Evolutionary conservation across 495 filamentous ascomycete species (phyloP), one percentile per base, ranked within the genome.

Genomic region (Venustampulla echinocandica): DNA sequence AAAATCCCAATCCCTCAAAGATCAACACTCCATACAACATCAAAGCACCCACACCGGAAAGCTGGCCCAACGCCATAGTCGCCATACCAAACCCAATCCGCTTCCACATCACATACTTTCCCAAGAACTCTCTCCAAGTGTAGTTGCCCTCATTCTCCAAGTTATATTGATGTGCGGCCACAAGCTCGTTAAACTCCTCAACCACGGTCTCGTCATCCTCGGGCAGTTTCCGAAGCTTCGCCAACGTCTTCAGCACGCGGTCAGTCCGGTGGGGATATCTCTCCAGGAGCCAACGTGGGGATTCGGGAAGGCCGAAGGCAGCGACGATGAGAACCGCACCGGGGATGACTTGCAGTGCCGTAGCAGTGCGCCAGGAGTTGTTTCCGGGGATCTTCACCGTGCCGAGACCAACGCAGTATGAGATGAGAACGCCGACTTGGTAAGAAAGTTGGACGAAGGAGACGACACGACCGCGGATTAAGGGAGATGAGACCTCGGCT

Each of bases 351-450:
- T 68, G 63, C 25, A 68, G 51, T 1, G 63, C 34, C 23, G 64
- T 65, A 2, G 61, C 65, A 1, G 64, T 57, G 1, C 64, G 54
- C 65, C 64, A 68, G 23, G 65, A 62, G 30, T 64, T 64, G 27
- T 65, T 65, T 32, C 60, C 64, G 0, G 65, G 65, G 36, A 65
- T 61, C 46, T 63, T 66, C n/a, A 62, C 64, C 64, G 66, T 68
- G 3, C 65, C 62, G 36, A 65, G 65, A 6, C 65, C 64, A 21
- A 57, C 44, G 62, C 64, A 68, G 36, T 65, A 68, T 21, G 64
- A 62, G 11, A 66, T 68, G 1, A 66, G 53, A 0, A 59, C 60
- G 14, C 65, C 64, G 1, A 67, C 48, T 17, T 67, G 64, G 22
- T 61, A 61, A 14, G 53, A 53, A 18, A 61, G 56, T 46, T 61